Base-by-base conservation (phyloP, 192 early-diverging fungal species). In the Glomus cerebriforme region DNA sequence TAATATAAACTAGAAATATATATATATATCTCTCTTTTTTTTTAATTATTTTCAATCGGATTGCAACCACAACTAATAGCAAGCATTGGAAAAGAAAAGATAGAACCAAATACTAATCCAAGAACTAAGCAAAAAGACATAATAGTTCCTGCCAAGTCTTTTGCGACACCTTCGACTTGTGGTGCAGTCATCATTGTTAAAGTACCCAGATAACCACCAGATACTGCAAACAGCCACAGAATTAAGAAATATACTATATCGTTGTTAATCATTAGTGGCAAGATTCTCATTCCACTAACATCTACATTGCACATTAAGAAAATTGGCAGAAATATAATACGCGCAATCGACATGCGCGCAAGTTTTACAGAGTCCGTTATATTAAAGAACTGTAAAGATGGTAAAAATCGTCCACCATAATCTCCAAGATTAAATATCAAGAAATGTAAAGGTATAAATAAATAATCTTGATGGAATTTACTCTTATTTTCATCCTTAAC, bases 381-480 rank as follows among this genome's bases (percentile, higher is more conserved):
- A 2, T 80, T 79, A 37, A 91, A 84, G 19, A 78, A 87, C 34
- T 86, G 82, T 17, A 87, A 54, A 26, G 88, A 78, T 22, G 86
- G 86, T 27, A 90, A 80, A 26, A 81, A 75, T 29, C 90, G 85
- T 39, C 94, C 94, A 26, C 88, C 91, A 93, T n/a, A n/a, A 76
- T 95, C 94, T 63, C 91, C 92, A 37, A 91, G 19, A 81, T 92
- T 94, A 75, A 86, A 94, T 13, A 88, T 67, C 71, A 95, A 83
- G 75, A 94, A 95, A 65, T 93, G 93, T 59, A 93, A 83, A 2
- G 92, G 87, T 32, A 92, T 88, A 85, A 92, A 92, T 35, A 90
- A 75, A 73, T 88, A 87, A 58, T 87, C 88, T 74, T 87, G 67
- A 81, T 86, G 34, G 82, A 82, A 79, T 81, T 35, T 59, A n/a